A percentile compares a stretch with the other conserved stretches of the same genome.
Conservation (phyloP, 2,329 filamentous ascomycete genomes). For the Aureobasidium namibiae region DNA sequence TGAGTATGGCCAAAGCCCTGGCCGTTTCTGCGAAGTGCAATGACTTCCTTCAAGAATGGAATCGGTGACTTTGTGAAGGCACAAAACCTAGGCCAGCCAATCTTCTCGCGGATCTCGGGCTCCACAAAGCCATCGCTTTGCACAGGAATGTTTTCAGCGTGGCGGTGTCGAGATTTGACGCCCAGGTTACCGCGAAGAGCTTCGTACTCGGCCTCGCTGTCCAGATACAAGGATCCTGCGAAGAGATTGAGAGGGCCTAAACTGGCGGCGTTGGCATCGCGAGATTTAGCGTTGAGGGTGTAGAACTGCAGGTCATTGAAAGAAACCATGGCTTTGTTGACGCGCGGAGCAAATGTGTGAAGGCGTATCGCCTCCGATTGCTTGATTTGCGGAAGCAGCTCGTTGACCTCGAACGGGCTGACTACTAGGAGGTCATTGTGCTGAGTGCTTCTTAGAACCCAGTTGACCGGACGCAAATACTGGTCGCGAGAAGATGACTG, state of each 20-base stretch:
- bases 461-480: constrained; percentile 48
- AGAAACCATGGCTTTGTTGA: not conserved
- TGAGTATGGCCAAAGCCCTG: not conserved
- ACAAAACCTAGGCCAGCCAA: not conserved
- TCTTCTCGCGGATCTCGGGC: not conserved
- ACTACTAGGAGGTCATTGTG: constrained; percentile 42
- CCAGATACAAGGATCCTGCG: not conserved
- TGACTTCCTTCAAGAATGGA: not conserved
- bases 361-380: constrained; percentile 24
- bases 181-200: not conserved
- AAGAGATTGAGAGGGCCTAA: not conserved
- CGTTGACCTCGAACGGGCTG: constrained; percentile 54
- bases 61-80: not conserved
- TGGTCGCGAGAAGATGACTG: constrained; percentile 39
- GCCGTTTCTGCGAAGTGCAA: not conserved
- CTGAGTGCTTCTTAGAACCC: constrained; percentile 37
- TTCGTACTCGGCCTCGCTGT: not conserved
- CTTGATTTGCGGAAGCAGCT: constrained; percentile 36
- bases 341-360: not conserved
- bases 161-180: not conserved
- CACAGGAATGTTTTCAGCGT: not conserved
- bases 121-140: not conserved
- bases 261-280: not conserved
- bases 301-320: constrained; percentile 1
- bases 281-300: not conserved